Percentiles rank a stretch among this genome's conserved stretches.
Conservation (phyloP, 352 stramenopile species). For the Blastocystis sp. region DNA sequence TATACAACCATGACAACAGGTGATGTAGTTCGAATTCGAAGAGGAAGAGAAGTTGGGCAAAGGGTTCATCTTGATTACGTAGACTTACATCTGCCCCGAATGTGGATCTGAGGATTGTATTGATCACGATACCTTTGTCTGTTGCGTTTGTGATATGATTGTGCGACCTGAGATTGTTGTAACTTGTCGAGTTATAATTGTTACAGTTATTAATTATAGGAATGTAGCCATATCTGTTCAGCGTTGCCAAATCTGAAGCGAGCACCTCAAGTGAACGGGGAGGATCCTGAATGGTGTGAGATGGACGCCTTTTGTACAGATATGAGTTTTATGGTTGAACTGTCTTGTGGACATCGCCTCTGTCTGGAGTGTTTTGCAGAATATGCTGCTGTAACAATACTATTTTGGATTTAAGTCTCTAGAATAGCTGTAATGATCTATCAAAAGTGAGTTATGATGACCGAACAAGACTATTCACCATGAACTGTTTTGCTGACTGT, state of each 20-base stretch:
- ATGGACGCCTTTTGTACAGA: slow-evolving; percentile 55
- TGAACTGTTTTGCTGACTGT: slow-evolving; percentile 60
- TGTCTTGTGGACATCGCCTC: slow-evolving; percentile 34
- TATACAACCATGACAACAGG: not conserved
- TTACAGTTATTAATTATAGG: not conserved
- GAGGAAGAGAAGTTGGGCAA: not conserved
- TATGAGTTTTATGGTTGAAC: slow-evolving; percentile 57
- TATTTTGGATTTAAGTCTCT: not conserved
- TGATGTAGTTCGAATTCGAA: slow-evolving; percentile 17
- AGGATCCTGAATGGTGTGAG: slow-evolving; percentile 41
- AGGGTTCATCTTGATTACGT: not conserved
- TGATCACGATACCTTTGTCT: slow-evolving; percentile 35
- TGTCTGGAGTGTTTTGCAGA: slow-evolving; percentile 43
- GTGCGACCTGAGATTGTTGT: slow-evolving; percentile 33
- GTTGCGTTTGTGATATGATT: slow-evolving; percentile 41
- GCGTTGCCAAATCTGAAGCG: slow-evolving; percentile 20
- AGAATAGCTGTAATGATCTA: slow-evolving; percentile 39
- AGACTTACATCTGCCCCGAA: slow-evolving; percentile 39
- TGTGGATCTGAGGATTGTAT: slow-evolving; percentile 53
- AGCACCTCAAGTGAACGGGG: not conserved
- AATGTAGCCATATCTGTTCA: slow-evolving; percentile 49
- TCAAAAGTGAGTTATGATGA: slow-evolving; percentile 45
- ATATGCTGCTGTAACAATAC: slow-evolving; percentile 18
- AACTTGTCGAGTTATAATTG: not conserved
- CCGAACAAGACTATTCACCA: not conserved